Evolutionary conservation across 1,284 basidiomycete genomes (phyloP).

Genomic region (Cryptococcus sp.): DNA sequence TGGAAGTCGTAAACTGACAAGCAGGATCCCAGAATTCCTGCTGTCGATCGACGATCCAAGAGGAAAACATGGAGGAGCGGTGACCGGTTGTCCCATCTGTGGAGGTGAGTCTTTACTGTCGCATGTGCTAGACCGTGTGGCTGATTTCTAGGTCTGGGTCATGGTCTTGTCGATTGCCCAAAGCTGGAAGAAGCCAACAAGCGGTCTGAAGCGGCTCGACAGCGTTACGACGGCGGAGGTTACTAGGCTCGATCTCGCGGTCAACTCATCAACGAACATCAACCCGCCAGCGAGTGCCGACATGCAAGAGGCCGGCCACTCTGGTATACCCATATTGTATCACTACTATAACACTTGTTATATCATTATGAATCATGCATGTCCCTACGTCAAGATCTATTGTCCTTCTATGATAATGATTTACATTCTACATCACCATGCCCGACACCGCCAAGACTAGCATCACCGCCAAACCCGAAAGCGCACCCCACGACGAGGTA

Average conservation of each 20-base stretch:
- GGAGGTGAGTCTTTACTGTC: constrained; percentile 59
- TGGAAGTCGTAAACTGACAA: neutral
- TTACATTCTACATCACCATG: too few species aligned
- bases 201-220: constrained; percentile 49
- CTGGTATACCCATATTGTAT: too few species aligned
- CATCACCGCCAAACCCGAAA: too few species aligned
- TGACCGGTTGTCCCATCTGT: constrained; percentile 91
- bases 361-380: too few species aligned
- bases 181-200: constrained; percentile 92
- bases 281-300: too few species aligned
- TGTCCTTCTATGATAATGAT: too few species aligned
- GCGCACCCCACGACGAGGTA: too few species aligned
- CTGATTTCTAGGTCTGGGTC: constrained; percentile 66
- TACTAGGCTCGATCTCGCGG: constrained; percentile 47
- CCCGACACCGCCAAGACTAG: too few species aligned
- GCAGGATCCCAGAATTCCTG: constrained; percentile 92
- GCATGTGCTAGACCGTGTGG: neutral
- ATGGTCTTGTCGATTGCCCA: constrained; percentile 88
- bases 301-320: too few species aligned
- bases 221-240: constrained; percentile 56
- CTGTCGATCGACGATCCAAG: constrained; percentile 86
- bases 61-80: constrained; percentile 63
- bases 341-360: too few species aligned
- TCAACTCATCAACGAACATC: neutral
- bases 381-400: too few species aligned